These are phyloP conservation scores for Chaetomiaceae sp. DNA, from an alignment of 2,329 filamentous ascomycete genomes.

Conservation along the genomic window DNA sequence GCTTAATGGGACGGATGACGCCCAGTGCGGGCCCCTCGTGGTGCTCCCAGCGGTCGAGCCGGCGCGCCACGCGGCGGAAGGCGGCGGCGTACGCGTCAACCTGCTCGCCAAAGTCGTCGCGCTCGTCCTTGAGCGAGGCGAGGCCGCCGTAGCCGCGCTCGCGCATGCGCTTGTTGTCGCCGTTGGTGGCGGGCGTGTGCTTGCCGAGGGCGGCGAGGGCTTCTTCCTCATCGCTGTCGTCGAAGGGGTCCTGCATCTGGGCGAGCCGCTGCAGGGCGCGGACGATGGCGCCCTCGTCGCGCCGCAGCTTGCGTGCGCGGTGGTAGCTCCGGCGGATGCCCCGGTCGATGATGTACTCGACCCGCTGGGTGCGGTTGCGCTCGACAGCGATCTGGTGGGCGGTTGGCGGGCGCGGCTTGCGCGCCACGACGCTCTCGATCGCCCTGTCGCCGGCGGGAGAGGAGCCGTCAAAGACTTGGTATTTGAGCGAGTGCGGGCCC, in stretches of 20 bases:
- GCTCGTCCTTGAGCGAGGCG: conserved; percentile 56
- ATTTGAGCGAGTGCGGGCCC: conserved; percentile 49
- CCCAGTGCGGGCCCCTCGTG: conserved; percentile 39
- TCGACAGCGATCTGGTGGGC: conserved; percentile 80
- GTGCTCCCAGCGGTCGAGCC: conserved; percentile 67
- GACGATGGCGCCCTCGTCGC: conserved; percentile 61
- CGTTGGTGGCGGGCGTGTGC: conserved; percentile 16
- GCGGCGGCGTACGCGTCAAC: conserved; percentile 61
- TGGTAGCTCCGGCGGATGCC: conserved; percentile 65
- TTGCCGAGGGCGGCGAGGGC: conserved; percentile 33
- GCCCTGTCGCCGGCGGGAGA: conserved; percentile 53
- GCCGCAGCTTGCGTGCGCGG: conserved; percentile 56
- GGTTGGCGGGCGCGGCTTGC: conserved; percentile 70
- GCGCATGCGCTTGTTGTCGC: conserved; percentile 39
- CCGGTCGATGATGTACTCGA: conserved; percentile 78
- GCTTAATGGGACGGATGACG: conserved; percentile 46
- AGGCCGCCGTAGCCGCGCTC: conserved; percentile 61
- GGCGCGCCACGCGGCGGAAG: conserved; percentile 57
- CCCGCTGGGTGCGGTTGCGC: conserved; percentile 69
- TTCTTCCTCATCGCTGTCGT: conserved; percentile 60
- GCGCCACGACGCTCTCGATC: conserved; percentile 51
- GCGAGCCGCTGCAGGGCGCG: conserved; percentile 62
- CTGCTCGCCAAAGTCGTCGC: conserved; percentile 75
- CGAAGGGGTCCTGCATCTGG: conserved; percentile 50
- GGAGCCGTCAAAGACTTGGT: conserved; percentile 57